phyloP scores from a whole-genome alignment of 2,329 filamentous ascomycete genomes.

The Fusarium sambucinum region DNA sequence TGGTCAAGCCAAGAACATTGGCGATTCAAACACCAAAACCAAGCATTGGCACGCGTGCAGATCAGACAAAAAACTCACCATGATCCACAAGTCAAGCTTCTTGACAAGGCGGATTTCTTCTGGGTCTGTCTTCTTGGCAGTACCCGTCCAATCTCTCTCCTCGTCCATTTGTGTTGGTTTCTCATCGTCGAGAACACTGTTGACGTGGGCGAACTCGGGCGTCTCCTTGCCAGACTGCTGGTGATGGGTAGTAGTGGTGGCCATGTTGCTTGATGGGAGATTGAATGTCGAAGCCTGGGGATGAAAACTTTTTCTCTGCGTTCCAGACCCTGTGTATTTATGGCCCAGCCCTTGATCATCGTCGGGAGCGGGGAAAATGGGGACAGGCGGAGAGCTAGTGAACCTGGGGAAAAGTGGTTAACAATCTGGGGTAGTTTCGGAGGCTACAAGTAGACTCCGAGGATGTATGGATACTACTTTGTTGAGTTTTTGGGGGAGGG shows the following conservation, averaged over 20 bases:
- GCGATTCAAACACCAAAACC: background rate
- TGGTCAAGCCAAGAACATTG: slow-evolving; percentile 3
- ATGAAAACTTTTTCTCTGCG: background rate
- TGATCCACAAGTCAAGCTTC: slow-evolving; percentile 58
- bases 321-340: slow-evolving; percentile 34
- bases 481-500: background rate
- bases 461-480: slow-evolving; percentile 6
- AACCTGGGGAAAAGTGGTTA: slow-evolving; percentile 17
- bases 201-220: slow-evolving; percentile 40
- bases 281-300: slow-evolving; percentile 1
- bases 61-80: slow-evolving; percentile 48
- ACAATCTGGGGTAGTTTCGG: slow-evolving; percentile 24
- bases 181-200: slow-evolving; percentile 44
- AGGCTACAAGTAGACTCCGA: slow-evolving; percentile 35
- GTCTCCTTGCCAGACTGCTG: slow-evolving; percentile 24
- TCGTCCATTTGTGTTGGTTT: slow-evolving; percentile 34
- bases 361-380: slow-evolving; percentile 37
- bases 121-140: slow-evolving; percentile 55
- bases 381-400: slow-evolving; percentile 18
- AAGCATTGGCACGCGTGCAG: background rate
- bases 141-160: slow-evolving; percentile 54
- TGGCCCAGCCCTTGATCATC: slow-evolving; percentile 26
- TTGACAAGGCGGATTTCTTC: slow-evolving; percentile 56
- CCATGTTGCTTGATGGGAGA: background rate
- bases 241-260: slow-evolving; percentile 20